phyloP scores from a whole-genome alignment of 202 grass and related monocot genomes.

The Carex arenaria region DNA sequence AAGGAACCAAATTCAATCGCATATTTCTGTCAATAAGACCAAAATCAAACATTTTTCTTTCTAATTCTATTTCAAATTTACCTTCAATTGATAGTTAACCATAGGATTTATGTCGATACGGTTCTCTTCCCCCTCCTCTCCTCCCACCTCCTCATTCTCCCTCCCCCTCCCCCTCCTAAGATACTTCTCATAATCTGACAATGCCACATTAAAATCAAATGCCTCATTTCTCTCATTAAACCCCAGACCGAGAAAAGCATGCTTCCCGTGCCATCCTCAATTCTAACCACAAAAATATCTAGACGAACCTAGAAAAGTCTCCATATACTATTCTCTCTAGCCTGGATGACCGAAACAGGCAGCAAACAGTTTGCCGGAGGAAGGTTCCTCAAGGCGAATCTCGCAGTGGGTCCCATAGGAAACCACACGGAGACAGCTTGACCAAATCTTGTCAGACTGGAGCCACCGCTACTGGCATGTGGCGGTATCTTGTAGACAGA shows the following conservation, averaged over 20 bases:
- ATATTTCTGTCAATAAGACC: too few relatives aligned
- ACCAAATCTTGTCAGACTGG: conserved; percentile 97
- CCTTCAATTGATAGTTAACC: conserved; percentile 86
- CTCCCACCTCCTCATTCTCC: conserved; percentile 53
- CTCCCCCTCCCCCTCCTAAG: conserved; percentile 89
- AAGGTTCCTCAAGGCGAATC: conserved; percentile 94
- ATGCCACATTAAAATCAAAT: conserved; percentile 94
- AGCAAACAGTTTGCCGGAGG: conserved; percentile 89
- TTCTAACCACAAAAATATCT: conserved; percentile 97
- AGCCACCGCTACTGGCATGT: conserved; percentile 87
- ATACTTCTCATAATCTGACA: conserved; percentile 98
- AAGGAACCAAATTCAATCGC: too few relatives aligned
- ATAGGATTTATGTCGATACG: conserved; percentile 87
- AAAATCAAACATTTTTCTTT: too few relatives aligned
- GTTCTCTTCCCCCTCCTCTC: conserved; percentile 52
- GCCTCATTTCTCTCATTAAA: conserved; percentile 97
- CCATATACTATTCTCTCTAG: conserved; percentile 75
- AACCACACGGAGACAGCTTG: conserved; percentile 87
- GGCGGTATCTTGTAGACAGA: conserved; percentile 95
- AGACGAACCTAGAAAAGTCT: conserved; percentile 93
- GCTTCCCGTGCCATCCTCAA: conserved; percentile 94
- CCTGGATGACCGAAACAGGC: conserved; percentile 88
- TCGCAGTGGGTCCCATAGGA: conserved; percentile 85
- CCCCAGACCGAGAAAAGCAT: conserved; percentile 86
- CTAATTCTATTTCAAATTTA: conserved; percentile 3